Base-by-base conservation (phyloP, 176 grass and related monocot genomes). In the Oropetium thomaeum region DNA sequence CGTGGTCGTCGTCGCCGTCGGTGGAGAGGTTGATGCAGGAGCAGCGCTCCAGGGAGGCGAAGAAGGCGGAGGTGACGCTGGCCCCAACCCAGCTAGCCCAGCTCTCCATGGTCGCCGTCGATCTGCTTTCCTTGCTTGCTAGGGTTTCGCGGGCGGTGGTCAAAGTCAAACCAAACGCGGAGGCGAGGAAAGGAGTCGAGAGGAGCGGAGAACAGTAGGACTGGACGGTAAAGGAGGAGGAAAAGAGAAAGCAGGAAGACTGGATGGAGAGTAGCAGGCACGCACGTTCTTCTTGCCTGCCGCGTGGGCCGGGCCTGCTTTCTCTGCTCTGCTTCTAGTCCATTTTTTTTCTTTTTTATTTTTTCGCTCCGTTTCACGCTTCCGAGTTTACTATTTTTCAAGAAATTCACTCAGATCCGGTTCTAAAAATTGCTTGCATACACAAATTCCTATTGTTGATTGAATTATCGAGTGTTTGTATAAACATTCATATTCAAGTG, bases 1-100 rank as follows among this genome's bases (percentile, higher is more conserved):
- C 73, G 19, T 79, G 58, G 69, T 90, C 92, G 34, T 80, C 88
- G 77, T 82, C 62, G 76, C 84, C 83, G 79, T 77, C 64, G 61
- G 87, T 90, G 74, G 87, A 82, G 84, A 96, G 81, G 76, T 82
- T 92, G 85, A 92, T 91, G 93, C 89, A 96, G 81, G 87, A 96
- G 81, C 93, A 96, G 70, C 82, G 93, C 89, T 90, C 82, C 39
- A 96, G 89, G 51, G 93, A 96, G 74, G 84, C 84, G 67, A 92
- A 96, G 89, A 96, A 96, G 70, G 89, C 87, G 20, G 93, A 92
- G 58, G 87, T 77, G 23, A 96, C 84, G 79, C 84, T 80, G 1
- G 78, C 29, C 2, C 87, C 87, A 7, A 92, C 62, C 89, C 87
- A 89, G 73, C 64, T 86, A 6, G 87, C 87, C 52, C 74, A 66